Evolutionary conservation across 2,329 filamentous ascomycete species (phyloP).

Genomic region (Fusarium lateritium): DNA sequence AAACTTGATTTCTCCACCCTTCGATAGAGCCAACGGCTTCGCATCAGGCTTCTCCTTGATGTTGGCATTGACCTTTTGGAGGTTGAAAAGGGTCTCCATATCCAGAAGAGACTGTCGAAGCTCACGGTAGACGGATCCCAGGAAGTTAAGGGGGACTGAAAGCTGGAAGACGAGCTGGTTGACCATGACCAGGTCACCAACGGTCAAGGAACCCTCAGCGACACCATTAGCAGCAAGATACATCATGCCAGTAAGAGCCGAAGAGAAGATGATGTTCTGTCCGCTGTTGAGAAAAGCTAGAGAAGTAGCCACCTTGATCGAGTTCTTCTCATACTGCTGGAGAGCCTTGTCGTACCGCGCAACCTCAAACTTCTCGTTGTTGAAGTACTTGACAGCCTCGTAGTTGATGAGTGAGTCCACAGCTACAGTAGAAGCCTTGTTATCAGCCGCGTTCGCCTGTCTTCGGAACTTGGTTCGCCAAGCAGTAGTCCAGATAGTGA

Average conservation of each 20-base stretch:
- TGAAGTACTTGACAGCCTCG: constrained; percentile 99
- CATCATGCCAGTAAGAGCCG: constrained; percentile 97
- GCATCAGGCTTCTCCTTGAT: constrained; percentile 85
- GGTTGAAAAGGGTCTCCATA: constrained; percentile 98
- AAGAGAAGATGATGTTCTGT: constrained; percentile 97
- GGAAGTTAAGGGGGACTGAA: constrained; percentile 95
- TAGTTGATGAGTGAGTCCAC: constrained; percentile 99
- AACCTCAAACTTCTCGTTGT: constrained; percentile 97
- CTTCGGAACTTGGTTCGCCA: constrained; percentile 98
- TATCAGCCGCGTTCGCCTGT: constrained; percentile 96
- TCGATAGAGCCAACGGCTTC: constrained; percentile 77
- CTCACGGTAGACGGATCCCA: constrained; percentile 98
- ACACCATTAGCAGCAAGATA: constrained; percentile 94
- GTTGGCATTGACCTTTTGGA: constrained; percentile 95
- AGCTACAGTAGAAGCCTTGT: constrained; percentile 93
- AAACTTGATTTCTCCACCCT: constrained; percentile 91
- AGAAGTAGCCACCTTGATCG: constrained; percentile 96
- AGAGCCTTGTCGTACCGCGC: constrained; percentile 90
- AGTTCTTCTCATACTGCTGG: constrained; percentile 89
- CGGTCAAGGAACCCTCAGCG: constrained; percentile 83
- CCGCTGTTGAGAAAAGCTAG: constrained; percentile 93
- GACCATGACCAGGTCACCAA: constrained; percentile 98
- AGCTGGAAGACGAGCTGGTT: constrained; percentile 99
- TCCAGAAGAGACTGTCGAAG: constrained; percentile 94
- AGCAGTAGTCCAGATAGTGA: constrained; percentile 95